Evolutionary conservation across 495 filamentous ascomycete genomes (phyloP), one percentile per base, ranked within the genome.

Genomic region (Penicillium herquei): DNA sequence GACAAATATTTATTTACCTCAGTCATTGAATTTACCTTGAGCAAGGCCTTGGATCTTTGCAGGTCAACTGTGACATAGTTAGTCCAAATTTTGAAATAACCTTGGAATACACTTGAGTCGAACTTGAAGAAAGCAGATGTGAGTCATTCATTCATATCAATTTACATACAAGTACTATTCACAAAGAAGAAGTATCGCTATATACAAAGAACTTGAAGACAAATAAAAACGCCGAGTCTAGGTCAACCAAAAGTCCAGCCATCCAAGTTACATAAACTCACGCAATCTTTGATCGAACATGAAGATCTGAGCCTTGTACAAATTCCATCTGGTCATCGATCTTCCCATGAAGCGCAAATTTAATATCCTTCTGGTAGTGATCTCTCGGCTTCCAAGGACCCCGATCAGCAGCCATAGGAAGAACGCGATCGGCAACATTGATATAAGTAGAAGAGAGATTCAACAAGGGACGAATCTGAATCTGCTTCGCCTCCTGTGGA

Each of bases 321-420:
- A 66, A 70, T 53, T 76, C 69, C 61, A 76, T 54, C 1, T 59
- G 61, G 18, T 67, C 65, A 9, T 70, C 59, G 1, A 85, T 57
- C 56, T 78, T 66, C 26, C 80, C 83, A 54, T 71, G 72, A 52
- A 69, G 67, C 6, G 79, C 76, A 50, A 73, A 71, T 71, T 74
- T 76, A 30, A 72, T 65, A 67, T 87, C 84, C 56, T 67, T 67
- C 3, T 79, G 54, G 61, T 85, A 86, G 61, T 81, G 81, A 37
- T 67, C 70, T 49, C 82, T 73, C 31, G 82, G 70, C 59, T 68
- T 51, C 84, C 84, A 87, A 3, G 81, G 83, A 1, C 72, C 82
- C 44, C 52, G 61, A 51, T 79, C 68, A 0, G 72, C 77, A 52
- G 72, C 72, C 58, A 69, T 72, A 31, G 81, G 81, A 46, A 82